A percentile compares a stretch with the other conserved stretches of the same genome.
Conservation (phyloP, 2,329 filamentous ascomycete species). For the Thielaviopsis populi region DNA sequence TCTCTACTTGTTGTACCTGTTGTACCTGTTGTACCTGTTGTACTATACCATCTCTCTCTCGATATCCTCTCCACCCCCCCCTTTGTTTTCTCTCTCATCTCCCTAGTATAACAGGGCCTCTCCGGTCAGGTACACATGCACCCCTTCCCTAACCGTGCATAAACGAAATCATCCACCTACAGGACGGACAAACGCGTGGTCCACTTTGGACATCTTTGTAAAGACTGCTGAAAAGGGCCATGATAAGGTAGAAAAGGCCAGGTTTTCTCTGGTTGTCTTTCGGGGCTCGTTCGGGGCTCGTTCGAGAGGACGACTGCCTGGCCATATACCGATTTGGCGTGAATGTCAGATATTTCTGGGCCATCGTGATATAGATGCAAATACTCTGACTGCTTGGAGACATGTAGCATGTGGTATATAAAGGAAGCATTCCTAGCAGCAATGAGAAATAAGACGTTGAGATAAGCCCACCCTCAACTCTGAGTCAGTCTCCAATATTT, state of each 20-base stretch:
- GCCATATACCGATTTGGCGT: background rate
- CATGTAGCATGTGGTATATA: background rate
- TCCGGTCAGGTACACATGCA: background rate
- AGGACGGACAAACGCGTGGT: conserved; percentile 1
- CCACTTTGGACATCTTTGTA: conserved; percentile 2
- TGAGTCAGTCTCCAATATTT: background rate
- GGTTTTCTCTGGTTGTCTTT: background rate
- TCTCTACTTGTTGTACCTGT: background rate
- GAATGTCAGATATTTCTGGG: background rate
- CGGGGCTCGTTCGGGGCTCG: too few species aligned
- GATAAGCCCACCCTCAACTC: too few species aligned
- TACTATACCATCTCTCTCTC: background rate
- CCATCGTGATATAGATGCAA: too few species aligned
- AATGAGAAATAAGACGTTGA: background rate
- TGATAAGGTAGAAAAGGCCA: too few species aligned
- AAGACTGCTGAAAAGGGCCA: background rate
- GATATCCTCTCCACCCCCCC: background rate
- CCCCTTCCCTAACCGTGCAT: conserved; percentile 8
- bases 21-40: background rate
- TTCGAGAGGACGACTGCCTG: background rate
- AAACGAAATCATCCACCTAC: conserved; percentile 15
- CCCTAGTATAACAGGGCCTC: background rate
- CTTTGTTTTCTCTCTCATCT: background rate
- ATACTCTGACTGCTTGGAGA: too few species aligned
- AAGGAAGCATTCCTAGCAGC: background rate